Evolutionary conservation across 2,329 filamentous ascomycete genomes (phyloP), one percentile per base, ranked within the genome.

Genomic region (Phaeosphaeriaceae sp.): DNA sequence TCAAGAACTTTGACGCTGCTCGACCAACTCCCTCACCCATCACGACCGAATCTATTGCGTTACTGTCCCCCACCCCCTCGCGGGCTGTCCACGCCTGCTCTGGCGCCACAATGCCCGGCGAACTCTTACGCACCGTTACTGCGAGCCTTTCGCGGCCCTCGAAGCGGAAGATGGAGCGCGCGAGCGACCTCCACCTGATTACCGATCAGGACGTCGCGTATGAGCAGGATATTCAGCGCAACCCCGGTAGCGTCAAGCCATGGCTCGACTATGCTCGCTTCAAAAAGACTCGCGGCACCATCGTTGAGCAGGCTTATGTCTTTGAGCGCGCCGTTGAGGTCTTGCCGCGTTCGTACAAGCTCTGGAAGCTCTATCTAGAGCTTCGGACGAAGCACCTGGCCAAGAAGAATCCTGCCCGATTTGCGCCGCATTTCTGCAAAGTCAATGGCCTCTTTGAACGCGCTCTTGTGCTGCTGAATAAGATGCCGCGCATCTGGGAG

Each of bases 401-500:
- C 53, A 88, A 87, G 68, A 85, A 93, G 61, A 97, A 96, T 72
- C 86, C 93, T 11, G 89, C 90, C 47, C 82, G 87, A 48, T 91
- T 89, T 72, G 85, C 85, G 43, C 78, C 83, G 50, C 92, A 99
- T 68, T 97, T 88, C 75, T 83, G 87, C 68, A 99, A 97, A 75
- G 92, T 97, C 71, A 99, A 99, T 72, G 83, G 90, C 45, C 84
- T 97, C 33, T 99, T 96, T 71, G 94, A 99, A 77, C 85, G 90
- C 62, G 92, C 94, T 3, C 79, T 99, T 42, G 90, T 97, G 50
- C 81, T 99, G 33, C 83, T 99, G 54, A 97, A 99, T 77, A 99
- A 99, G 77, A 99, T 99, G 94, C 94, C 95, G 18, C 85, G 86
- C 60, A 94, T 99, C 70, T 99, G 94, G 95, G 92, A 97, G 72